Evolutionary conservation across 805 yeast genomes (phyloP).

Genomic region (Metschnikowia sp.): DNA sequence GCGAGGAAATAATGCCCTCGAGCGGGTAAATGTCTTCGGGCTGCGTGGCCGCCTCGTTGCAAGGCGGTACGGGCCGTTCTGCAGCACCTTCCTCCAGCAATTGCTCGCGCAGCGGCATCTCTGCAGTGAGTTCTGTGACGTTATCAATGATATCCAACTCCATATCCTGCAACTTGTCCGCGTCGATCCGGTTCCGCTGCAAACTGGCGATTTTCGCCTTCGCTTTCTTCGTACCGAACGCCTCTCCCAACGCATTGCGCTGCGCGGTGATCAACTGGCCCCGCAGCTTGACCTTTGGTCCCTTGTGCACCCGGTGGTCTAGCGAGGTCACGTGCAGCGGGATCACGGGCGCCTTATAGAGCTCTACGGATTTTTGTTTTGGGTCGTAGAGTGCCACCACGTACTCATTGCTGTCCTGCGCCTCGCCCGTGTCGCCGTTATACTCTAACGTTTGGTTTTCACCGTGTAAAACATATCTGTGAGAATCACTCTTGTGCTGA

Average conservation of each 20-base stretch:
- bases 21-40: conserved; percentile 83
- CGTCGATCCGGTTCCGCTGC: conserved; percentile 82
- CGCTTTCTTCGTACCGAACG: conserved; percentile 96
- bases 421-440: conserved; percentile 48
- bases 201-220: conserved; percentile 81
- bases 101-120: conserved; percentile 68
- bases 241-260: conserved; percentile 87
- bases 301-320: conserved; percentile 50
- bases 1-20: conserved; percentile 61
- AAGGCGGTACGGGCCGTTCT: conserved; percentile 82
- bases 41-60: conserved; percentile 71
- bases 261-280: conserved; percentile 52
- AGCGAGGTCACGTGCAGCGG: conserved; percentile 61
- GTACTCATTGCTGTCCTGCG: conserved; percentile 46
- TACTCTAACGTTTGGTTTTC: conserved; percentile 72
- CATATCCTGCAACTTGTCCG: conserved; percentile 69
- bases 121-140: conserved; percentile 65
- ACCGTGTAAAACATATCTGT: conserved; percentile 63
- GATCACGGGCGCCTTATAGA: conserved; percentile 62
- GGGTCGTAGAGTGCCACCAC: conserved; percentile 79
- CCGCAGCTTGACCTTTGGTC: conserved; percentile 62
- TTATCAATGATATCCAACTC: conserved; percentile 81
- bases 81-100: conserved; percentile 53
- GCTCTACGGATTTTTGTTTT: conserved; percentile 55
- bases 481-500: conserved; percentile 42